phyloP scores from a whole-genome alignment of 257 asterid species.

The Nicotiana undulata region DNA sequence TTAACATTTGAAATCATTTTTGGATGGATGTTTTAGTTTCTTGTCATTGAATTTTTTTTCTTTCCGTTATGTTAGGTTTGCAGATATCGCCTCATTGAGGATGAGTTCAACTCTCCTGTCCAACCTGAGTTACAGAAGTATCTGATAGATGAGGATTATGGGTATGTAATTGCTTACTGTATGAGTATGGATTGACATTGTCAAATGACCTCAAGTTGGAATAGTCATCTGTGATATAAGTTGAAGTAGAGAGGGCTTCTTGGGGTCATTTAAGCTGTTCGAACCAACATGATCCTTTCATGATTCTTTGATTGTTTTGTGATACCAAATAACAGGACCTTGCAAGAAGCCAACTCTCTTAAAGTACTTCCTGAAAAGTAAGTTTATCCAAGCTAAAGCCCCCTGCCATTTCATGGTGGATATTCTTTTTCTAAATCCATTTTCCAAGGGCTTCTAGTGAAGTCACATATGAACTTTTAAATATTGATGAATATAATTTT shows the following conservation, averaged over 20 bases:
- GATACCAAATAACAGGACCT: conserved; percentile 14
- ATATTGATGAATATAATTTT: background rate
- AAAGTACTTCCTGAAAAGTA: conserved; percentile 20
- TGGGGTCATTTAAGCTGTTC: conserved; percentile 8
- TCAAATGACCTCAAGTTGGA: background rate
- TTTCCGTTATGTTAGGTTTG: conserved; percentile 48
- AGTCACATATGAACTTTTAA: background rate
- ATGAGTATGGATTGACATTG: background rate
- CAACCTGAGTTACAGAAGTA: conserved; percentile 78
- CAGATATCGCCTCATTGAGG: conserved; percentile 82
- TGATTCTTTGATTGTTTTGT: conserved; percentile 16
- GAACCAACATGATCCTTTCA: conserved; percentile 8
- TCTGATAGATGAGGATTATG: conserved; percentile 78
- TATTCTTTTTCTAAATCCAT: background rate
- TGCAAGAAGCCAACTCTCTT: conserved; percentile 17
- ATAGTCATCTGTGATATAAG: conserved; percentile 10
- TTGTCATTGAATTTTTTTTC: background rate
- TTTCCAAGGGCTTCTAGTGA: background rate
- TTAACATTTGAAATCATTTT: background rate
- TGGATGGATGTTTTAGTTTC: conserved; percentile 3
- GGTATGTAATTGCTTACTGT: conserved; percentile 31
- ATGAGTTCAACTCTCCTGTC: conserved; percentile 68
- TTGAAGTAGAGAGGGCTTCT: conserved; percentile 12
- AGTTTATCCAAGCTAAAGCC: conserved; percentile 12
- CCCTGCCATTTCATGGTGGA: conserved; percentile 7